Percentiles rank a stretch among this genome's conserved stretches.
Conservation (phyloP, 345 rosid species). For the Eucalyptus cloeziana region DNA sequence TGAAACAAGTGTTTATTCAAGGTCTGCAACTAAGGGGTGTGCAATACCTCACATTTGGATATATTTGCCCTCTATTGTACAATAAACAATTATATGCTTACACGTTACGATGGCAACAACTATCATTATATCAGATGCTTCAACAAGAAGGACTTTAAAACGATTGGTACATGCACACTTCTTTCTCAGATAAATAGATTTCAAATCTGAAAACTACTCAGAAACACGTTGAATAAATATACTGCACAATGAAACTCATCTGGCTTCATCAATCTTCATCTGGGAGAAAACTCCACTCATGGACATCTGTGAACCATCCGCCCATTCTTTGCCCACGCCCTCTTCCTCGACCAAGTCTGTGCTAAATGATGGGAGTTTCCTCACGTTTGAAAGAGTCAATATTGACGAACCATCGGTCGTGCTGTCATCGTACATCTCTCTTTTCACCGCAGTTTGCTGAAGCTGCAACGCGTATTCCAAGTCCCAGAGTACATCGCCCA, state of each 20-base stretch:
- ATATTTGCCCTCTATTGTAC: neutral
- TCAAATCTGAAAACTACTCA: no score
- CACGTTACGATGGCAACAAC: neutral
- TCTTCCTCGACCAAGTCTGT: neutral
- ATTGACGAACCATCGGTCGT: conserved; percentile 1
- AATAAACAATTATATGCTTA: neutral
- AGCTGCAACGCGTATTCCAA: conserved; percentile 32
- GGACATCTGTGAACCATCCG: neutral
- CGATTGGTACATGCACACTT: no score
- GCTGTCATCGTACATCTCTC: conserved; percentile 15
- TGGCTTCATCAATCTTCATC: conserved; percentile 3
- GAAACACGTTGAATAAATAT: neutral
- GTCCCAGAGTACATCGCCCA: conserved; percentile 57
- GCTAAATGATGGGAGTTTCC: conserved; percentile 12
- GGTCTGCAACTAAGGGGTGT: neutral
- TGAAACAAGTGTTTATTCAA: neutral
- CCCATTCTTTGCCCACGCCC: neutral
- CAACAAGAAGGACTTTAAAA: neutral
- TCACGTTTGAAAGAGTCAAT: neutral
- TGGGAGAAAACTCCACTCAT: neutral
- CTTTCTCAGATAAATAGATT: neutral
- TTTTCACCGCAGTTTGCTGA: conserved; percentile 5
- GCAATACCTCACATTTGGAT: neutral
- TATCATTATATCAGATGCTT: neutral
- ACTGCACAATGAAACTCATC: neutral